Percentiles rank a stretch among this genome's conserved stretches.
Evolutionary conservation across 805 yeast genomes (phyloP).

Genomic region (Grigorovia jiainica): DNA sequence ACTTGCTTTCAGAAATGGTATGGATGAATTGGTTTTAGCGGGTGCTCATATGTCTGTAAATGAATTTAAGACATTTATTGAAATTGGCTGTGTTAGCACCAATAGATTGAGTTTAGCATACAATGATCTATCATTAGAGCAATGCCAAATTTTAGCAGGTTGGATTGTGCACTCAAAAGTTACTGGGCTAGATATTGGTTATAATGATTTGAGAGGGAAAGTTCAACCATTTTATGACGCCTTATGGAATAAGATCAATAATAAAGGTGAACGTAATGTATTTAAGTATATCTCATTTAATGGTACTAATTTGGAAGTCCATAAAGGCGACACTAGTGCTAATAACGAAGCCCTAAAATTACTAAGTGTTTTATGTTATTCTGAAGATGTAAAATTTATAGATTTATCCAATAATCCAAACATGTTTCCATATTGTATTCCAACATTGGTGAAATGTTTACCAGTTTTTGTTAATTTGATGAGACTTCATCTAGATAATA

Average conservation of each 20-base stretch:
- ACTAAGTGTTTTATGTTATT: slow-evolving; percentile 40
- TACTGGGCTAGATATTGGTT: slow-evolving; percentile 75
- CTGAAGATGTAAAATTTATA: slow-evolving; percentile 55
- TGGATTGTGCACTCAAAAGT: slow-evolving; percentile 44
- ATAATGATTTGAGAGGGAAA: slow-evolving; percentile 51
- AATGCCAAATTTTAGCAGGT: slow-evolving; percentile 46
- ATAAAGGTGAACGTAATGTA: slow-evolving; percentile 19
- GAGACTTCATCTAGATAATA: slow-evolving; percentile 64
- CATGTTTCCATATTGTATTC: slow-evolving; percentile 52
- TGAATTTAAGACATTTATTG: slow-evolving; percentile 53
- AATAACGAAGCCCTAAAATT: slow-evolving; percentile 29
- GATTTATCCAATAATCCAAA: slow-evolving; percentile 72
- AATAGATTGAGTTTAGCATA: slow-evolving; percentile 70
- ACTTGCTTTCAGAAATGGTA: slow-evolving; percentile 61
- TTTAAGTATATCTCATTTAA: slow-evolving; percentile 51
- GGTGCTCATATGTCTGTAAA: slow-evolving; percentile 62
- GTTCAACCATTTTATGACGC: slow-evolving; percentile 21
- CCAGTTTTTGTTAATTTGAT: slow-evolving; percentile 60
- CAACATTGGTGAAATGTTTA: slow-evolving; percentile 46
- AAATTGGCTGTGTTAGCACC: slow-evolving; percentile 49
- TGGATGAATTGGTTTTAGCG: slow-evolving; percentile 69
- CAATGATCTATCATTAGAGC: slow-evolving; percentile 52
- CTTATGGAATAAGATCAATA: slow-evolving; percentile 16
- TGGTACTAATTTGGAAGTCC: slow-evolving; percentile 49
- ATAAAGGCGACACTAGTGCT: slow-evolving; percentile 32